phyloP scores from a whole-genome alignment of 2,329 filamentous ascomycete species.

The Achaetomium macrosporum region DNA sequence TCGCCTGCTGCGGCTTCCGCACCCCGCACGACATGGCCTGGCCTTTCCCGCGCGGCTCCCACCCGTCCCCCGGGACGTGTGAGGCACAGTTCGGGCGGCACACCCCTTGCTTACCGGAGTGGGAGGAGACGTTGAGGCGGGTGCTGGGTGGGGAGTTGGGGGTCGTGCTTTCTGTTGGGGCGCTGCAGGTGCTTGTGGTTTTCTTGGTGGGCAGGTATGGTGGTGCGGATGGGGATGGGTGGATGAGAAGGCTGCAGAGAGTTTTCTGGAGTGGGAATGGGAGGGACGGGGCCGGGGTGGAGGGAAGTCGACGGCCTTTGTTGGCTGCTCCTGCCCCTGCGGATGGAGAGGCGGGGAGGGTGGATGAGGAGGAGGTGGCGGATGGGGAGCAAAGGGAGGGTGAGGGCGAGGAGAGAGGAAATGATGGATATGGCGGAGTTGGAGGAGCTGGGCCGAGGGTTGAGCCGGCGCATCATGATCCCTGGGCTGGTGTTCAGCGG shows the following conservation, averaged over 20 bases:
- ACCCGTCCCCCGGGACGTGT: background rate
- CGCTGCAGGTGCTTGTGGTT: slow-evolving; percentile 15
- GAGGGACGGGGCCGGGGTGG: background rate
- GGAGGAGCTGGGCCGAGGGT: slow-evolving; percentile 9
- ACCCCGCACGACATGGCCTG: slow-evolving; percentile 54
- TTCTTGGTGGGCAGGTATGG: background rate
- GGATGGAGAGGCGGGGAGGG: background rate
- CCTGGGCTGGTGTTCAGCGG: slow-evolving; percentile 14
- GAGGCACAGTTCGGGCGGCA: slow-evolving; percentile 11
- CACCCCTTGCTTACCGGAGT: slow-evolving; percentile 3
- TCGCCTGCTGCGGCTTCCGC: slow-evolving; percentile 61
- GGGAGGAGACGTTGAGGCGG: slow-evolving; percentile 11
- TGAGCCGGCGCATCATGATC: slow-evolving; percentile 14
- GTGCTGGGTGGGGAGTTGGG: slow-evolving; percentile 10
- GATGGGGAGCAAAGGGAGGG: background rate
- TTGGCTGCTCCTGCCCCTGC: slow-evolving; percentile 1
- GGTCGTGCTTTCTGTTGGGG: slow-evolving; percentile 9
- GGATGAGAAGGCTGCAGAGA: background rate
- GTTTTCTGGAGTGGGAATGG: background rate
- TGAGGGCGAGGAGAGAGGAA: background rate
- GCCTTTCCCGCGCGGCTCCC: slow-evolving; percentile 45
- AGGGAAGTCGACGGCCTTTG: background rate
- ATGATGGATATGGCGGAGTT: slow-evolving; percentile 3
- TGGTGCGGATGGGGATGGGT: background rate
- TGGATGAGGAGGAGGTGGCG: background rate